Percentiles rank a stretch among this genome's conserved stretches.
Evolutionary conservation across 1,284 basidiomycete species (phyloP).

Genomic region (Afroboletus lepidellus): DNA sequence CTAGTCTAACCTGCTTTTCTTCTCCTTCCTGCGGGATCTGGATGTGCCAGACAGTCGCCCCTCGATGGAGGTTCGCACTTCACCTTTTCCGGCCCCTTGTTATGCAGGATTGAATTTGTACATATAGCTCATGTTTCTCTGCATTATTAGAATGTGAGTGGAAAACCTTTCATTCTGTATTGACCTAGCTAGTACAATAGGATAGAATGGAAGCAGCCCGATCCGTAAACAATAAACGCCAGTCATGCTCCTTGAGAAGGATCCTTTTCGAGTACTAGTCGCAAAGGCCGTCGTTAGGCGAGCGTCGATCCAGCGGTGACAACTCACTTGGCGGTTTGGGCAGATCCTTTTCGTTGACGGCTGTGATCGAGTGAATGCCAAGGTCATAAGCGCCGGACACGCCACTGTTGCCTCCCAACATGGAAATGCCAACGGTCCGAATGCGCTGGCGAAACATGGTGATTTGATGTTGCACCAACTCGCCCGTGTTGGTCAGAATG

Average conservation of each 20-base stretch:
- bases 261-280: constrained; percentile 33
- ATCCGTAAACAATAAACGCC: background rate
- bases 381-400: constrained; percentile 73
- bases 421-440: constrained; percentile 79
- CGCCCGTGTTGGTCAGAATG: constrained; percentile 80
- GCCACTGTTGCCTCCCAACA: constrained; percentile 76
- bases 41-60: constrained; percentile 11
- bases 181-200: background rate
- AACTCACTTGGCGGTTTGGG: constrained; percentile 41
- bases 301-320: background rate
- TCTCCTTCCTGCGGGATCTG: constrained; percentile 9
- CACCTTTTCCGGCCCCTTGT: constrained; percentile 7
- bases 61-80: constrained; percentile 4
- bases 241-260: constrained; percentile 32
- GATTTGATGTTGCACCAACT: constrained; percentile 67
- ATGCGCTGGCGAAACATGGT: constrained; percentile 75
- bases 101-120: constrained; percentile 22
- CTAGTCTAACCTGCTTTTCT: constrained; percentile 15
- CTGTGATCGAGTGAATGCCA: constrained; percentile 69
- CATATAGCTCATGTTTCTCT: constrained; percentile 21
- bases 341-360: constrained; percentile 55
- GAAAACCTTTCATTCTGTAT: constrained; percentile 3
- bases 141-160: constrained; percentile 8
- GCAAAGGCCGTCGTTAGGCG: background rate
- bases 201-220: background rate